Percentiles rank a stretch among this genome's conserved stretches.
Evolutionary conservation across 208 protist species (phyloP).

Genomic region (Leishmania mexicana): DNA sequence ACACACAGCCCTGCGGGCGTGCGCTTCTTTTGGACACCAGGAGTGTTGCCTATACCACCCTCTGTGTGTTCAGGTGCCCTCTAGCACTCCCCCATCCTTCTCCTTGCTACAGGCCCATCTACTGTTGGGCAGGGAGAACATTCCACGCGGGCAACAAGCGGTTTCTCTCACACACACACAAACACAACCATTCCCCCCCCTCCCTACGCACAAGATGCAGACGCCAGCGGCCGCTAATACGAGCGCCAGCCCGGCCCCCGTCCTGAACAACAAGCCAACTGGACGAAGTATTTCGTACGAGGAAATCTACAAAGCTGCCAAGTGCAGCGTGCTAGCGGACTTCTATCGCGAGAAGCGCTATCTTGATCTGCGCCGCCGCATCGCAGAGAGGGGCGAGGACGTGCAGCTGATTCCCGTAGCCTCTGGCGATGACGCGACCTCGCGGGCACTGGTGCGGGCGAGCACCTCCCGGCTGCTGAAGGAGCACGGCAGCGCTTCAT

Average conservation of each 20-base stretch:
- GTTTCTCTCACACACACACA: neutral
- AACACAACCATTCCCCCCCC: neutral
- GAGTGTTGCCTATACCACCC: neutral
- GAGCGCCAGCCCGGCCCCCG: conserved; percentile 49
- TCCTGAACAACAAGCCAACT: conserved; percentile 43
- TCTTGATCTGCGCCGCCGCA: conserved; percentile 19
- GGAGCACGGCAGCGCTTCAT: conserved; percentile 71
- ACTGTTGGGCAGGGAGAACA: neutral
- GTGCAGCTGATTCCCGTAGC: conserved; percentile 56
- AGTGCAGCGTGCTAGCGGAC: conserved; percentile 56
- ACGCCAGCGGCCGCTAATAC: conserved; percentile 44
- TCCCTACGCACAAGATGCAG: conserved; percentile 34
- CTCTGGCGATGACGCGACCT: conserved; percentile 4
- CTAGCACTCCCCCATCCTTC: neutral
- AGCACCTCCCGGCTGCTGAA: conserved; percentile 70
- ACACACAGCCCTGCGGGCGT: neutral
- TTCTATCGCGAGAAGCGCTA: conserved; percentile 60
- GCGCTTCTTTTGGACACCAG: neutral
- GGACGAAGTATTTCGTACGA: conserved; percentile 50
- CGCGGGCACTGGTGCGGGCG: conserved; percentile 34
- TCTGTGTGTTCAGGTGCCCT: too few species aligned
- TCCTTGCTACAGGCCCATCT: neutral
- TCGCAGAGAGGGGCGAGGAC: conserved; percentile 37
- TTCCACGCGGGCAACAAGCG: neutral
- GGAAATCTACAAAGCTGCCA: conserved; percentile 55